phyloP scores from a whole-genome alignment of 495 filamentous ascomycete species.

The Penicillium antarcticum region DNA sequence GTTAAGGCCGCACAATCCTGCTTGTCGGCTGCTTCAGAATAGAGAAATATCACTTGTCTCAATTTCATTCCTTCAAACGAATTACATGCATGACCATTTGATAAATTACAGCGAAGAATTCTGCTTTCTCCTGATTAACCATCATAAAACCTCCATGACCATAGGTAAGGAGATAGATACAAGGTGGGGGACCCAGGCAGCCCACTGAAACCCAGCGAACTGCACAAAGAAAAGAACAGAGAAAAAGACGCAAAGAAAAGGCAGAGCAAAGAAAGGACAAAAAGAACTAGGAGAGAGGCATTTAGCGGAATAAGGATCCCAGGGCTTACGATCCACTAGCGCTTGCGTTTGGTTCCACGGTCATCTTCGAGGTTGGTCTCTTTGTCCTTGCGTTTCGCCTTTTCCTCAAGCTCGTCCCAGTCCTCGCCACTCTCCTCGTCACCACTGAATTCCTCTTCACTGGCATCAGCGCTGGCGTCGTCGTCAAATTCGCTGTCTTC shows the following conservation, averaged over 20 bases:
- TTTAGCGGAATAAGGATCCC: background rate
- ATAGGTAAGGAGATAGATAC: background rate
- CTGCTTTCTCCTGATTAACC: background rate
- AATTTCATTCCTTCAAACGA: no score
- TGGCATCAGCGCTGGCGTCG: slow-evolving; percentile 76
- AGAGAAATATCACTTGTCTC: background rate
- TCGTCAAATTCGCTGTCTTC: slow-evolving; percentile 93
- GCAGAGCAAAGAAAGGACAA: no score
- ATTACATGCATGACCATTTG: background rate
- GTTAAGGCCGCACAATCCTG: background rate
- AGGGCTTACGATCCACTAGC: slow-evolving; percentile 19
- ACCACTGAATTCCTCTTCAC: slow-evolving; percentile 66
- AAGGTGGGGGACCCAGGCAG: background rate
- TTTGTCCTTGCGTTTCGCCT: slow-evolving; percentile 83
- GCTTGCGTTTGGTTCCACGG: slow-evolving; percentile 54
- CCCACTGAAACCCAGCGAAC: no score
- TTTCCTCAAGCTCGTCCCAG: slow-evolving; percentile 89
- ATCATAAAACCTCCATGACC: background rate
- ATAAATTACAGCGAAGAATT: background rate
- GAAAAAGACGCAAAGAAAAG: background rate
- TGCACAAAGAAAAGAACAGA: background rate
- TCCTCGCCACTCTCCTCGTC: slow-evolving; percentile 85
- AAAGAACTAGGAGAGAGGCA: background rate
- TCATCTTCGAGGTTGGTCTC: slow-evolving; percentile 70
- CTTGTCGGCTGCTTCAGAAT: background rate